Evolutionary conservation across 108 stramenopile genomes (phyloP).

Genomic region (Seminavis robusta): DNA sequence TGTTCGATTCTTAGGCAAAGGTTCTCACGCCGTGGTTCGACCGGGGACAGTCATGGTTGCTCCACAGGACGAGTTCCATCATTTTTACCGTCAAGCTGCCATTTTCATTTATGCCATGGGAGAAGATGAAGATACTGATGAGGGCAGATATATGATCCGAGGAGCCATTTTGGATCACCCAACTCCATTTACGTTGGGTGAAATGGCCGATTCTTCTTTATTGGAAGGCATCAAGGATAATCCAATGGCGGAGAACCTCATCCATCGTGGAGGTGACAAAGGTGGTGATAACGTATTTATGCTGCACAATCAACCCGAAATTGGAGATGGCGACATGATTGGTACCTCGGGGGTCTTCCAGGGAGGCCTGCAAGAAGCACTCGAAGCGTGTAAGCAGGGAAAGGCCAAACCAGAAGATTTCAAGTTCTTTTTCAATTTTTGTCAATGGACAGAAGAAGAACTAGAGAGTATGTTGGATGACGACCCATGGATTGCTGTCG

Average conservation of each 20-base stretch:
- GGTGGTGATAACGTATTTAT: conserved; percentile 57
- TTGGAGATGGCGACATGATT: conserved; percentile 45
- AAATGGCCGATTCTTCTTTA: no score
- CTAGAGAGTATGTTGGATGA: conserved; percentile 74
- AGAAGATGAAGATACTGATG: conserved; percentile 52
- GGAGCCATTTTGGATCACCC: conserved; percentile 83
- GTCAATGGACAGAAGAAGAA: conserved; percentile 70
- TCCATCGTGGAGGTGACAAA: conserved; percentile 71
- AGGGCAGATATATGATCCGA: conserved; percentile 50
- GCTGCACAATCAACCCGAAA: conserved; percentile 52
- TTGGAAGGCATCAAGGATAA: conserved; percentile 23
- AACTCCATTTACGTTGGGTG: conserved; percentile 75
- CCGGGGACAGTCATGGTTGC: conserved; percentile 68
- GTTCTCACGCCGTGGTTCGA: conserved; percentile 66
- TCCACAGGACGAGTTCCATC: conserved; percentile 72
- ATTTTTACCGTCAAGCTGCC: conserved; percentile 68
- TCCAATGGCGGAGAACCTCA: conserved; percentile 36
- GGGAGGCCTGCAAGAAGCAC: conserved; percentile 60
- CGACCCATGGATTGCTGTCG: conserved; percentile 77
- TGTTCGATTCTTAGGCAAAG: conserved; percentile 57
- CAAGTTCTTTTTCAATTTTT: conserved; percentile 82
- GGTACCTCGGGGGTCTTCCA: conserved; percentile 70
- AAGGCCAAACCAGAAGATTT: conserved; percentile 44
- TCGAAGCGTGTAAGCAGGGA: conserved; percentile 18
- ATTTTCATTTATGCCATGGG: conserved; percentile 82